Evolutionary conservation across 108 stramenopile genomes (phyloP).

Genomic region (Skeletonema menzelii): DNA sequence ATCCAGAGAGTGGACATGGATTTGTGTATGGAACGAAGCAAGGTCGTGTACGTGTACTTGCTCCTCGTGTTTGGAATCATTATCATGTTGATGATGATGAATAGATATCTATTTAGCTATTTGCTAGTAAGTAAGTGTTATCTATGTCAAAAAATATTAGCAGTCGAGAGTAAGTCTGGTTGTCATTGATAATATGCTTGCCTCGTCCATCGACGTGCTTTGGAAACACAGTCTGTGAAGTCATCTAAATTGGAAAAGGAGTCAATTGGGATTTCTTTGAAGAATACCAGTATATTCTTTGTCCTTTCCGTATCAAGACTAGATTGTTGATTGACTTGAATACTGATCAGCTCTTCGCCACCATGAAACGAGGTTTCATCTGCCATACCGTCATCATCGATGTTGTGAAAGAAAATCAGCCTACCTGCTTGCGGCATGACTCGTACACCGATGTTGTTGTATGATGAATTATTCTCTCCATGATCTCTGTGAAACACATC

Average conservation of each 20-base stretch:
- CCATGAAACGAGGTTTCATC: slow-evolving; percentile 46
- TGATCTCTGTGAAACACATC: slow-evolving; percentile 4
- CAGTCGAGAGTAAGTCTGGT: neutral
- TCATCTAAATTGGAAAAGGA: slow-evolving; percentile 4
- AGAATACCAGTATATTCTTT: slow-evolving; percentile 42
- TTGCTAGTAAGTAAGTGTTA: neutral
- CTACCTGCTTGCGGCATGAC: slow-evolving; percentile 44
- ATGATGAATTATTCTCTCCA: neutral
- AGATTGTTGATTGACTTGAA: neutral
- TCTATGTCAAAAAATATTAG: neutral
- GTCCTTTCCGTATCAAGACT: neutral
- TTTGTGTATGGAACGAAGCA: slow-evolving; percentile 97
- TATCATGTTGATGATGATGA: slow-evolving; percentile 50
- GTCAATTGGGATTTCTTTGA: slow-evolving; percentile 36
- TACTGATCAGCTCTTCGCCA: slow-evolving; percentile 31
- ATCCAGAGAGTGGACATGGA: slow-evolving; percentile 94
- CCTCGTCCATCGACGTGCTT: slow-evolving; percentile 29
- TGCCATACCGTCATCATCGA: slow-evolving; percentile 34
- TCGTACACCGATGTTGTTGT: slow-evolving; percentile 14
- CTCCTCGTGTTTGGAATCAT: slow-evolving; percentile 84
- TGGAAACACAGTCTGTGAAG: slow-evolving; percentile 19
- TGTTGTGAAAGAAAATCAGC: slow-evolving; percentile 43
- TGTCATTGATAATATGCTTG: slow-evolving; percentile 17
- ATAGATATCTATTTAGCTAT: neutral
- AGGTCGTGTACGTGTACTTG: slow-evolving; percentile 81